Conservation (phyloP, 768 basidiomycete species). For the Tylopilus balloui region DNA sequence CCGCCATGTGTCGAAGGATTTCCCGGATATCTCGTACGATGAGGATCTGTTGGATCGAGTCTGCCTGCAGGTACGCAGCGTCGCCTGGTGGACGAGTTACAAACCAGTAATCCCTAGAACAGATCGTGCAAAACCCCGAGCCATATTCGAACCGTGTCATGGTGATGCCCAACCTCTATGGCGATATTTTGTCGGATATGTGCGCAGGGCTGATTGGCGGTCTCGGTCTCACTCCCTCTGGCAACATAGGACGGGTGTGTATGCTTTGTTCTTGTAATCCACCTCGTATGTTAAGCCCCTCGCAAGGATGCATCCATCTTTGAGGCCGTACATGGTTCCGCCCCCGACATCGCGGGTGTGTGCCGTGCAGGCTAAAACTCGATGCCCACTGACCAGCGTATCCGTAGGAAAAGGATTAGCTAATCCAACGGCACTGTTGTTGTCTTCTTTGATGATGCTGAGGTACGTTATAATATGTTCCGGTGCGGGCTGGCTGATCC, state of each 20-base stretch:
- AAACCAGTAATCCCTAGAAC: not conserved
- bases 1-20: constrained; percentile 92
- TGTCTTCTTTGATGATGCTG: constrained; percentile 98
- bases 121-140: constrained; percentile 89
- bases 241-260: constrained; percentile 90
- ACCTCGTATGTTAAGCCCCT: constrained; percentile 14
- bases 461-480: constrained; percentile 48
- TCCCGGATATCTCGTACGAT: constrained; percentile 89
- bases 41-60: constrained; percentile 97
- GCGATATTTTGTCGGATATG: constrained; percentile 96
- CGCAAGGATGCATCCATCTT: constrained; percentile 96
- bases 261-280: constrained; percentile 1
- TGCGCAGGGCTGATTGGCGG: constrained; percentile 98
- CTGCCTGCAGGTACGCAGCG: constrained; percentile 71
- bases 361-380: constrained; percentile 6
- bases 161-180: constrained; percentile 99
- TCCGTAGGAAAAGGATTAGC: constrained; percentile 79
- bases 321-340: constrained; percentile 98
- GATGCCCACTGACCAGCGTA: not conserved
- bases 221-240: constrained; percentile 93
- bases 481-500: constrained; percentile 18
- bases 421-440: constrained; percentile 97
- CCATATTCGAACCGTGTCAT: constrained; percentile 96
- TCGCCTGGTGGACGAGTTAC: not conserved
- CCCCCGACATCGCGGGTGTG: constrained; percentile 95